These are phyloP conservation scores for Dryas drummondii DNA, from an alignment of 306 rosid genomes.

Conservation along the genomic window DNA sequence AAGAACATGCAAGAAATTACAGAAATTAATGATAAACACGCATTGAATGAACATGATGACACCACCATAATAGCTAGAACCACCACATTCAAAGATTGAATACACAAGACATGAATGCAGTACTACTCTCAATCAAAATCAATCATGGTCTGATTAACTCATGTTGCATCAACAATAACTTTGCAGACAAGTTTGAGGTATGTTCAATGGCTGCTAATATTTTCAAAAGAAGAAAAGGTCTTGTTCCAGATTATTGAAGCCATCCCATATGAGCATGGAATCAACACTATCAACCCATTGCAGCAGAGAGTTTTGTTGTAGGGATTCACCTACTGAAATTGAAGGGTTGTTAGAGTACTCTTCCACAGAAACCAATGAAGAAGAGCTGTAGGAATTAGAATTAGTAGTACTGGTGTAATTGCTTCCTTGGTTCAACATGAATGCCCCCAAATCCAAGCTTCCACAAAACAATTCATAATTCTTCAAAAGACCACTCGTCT, in stretches of 20 bases:
- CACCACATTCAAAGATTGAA: background rate
- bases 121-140: background rate
- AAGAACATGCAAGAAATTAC: background rate
- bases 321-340: constrained; percentile 45
- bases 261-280: constrained; percentile 62
- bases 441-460: constrained; percentile 44
- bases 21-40: constrained; percentile 1
- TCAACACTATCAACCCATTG: constrained; percentile 55
- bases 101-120: background rate
- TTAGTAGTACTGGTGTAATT: constrained; percentile 23
- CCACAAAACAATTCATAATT: constrained; percentile 43
- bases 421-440: constrained; percentile 51
- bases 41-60: background rate
- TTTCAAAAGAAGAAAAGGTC: constrained; percentile 44
- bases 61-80: background rate
- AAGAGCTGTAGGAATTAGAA: constrained; percentile 38
- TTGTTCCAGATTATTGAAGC: constrained; percentile 47
- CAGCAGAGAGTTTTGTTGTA: constrained; percentile 35
- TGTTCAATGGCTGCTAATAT: constrained; percentile 15
- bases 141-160: background rate
- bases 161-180: constrained; percentile 3
- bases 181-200: background rate
- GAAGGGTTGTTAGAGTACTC: constrained; percentile 38
- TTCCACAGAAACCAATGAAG: constrained; percentile 52
- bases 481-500: constrained; percentile 35